Evolutionary conservation across 371 early-diverging fungal genomes (phyloP).

Genomic region (Basidiobolus heterosporus): DNA sequence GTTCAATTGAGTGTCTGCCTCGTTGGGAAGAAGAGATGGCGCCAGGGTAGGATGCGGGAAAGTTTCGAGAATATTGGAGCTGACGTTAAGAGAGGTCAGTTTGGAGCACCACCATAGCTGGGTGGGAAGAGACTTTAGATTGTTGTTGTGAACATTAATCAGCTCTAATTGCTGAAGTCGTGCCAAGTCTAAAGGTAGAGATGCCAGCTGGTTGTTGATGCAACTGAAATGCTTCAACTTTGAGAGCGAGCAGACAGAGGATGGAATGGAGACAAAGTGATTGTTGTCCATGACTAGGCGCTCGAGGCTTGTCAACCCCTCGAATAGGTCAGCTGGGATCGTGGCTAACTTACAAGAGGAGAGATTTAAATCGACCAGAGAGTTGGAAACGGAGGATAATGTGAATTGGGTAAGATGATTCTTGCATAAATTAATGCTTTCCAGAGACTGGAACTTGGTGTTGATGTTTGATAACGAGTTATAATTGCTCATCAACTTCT

Average conservation of each 20-base stretch:
- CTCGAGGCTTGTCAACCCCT: conserved; percentile 30
- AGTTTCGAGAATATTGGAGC: conserved; percentile 54
- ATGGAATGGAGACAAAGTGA: conserved; percentile 46
- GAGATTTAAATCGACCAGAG: conserved; percentile 35
- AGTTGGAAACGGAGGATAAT: conserved; percentile 2
- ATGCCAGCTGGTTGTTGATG: conserved; percentile 45
- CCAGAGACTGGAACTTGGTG: conserved; percentile 19
- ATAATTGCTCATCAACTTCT: conserved; percentile 45
- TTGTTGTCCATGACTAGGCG: conserved; percentile 49
- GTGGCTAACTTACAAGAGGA: conserved; percentile 53
- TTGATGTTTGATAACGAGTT: conserved; percentile 33
- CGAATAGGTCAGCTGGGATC: conserved; percentile 42
- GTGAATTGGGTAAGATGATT: conserved; percentile 36
- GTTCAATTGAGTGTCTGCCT: neutral
- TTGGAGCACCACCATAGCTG: conserved; percentile 73
- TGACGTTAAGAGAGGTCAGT: conserved; percentile 49
- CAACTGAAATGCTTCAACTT: conserved; percentile 38
- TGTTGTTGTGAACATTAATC: conserved; percentile 53
- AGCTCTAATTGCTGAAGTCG: conserved; percentile 24
- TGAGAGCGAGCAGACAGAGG: conserved; percentile 31
- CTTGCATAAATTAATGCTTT: conserved; percentile 24
- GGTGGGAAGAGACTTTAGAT: conserved; percentile 49
- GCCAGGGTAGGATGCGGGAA: conserved; percentile 16
- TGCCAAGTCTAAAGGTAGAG: conserved; percentile 41
- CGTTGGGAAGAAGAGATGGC: neutral